Percentiles rank a stretch among this genome's conserved stretches.
These are phyloP conservation scores for Diaporthe citrichinensis DNA, from an alignment of 2,329 filamentous ascomycete genomes.

Conservation along the genomic window DNA sequence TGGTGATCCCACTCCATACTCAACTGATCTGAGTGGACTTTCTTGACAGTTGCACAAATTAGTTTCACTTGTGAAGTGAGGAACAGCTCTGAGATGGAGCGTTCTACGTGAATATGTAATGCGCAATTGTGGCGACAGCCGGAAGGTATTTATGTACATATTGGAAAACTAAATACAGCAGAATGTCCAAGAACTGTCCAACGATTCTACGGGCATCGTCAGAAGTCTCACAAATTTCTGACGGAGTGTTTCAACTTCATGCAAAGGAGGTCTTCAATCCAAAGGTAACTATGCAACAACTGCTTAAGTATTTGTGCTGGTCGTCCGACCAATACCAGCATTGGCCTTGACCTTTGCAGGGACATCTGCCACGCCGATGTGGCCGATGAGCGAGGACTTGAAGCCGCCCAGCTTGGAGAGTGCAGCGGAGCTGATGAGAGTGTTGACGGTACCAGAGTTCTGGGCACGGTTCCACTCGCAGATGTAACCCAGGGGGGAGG, in stretches of 20 bases:
- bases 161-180: not conserved
- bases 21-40: not conserved
- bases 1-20: too few relatives aligned
- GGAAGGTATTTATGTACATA: not conserved
- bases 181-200: not conserved
- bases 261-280: not conserved
- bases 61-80: not conserved
- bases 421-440: conserved; percentile 59
- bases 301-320: conserved; percentile 2
- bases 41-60: not conserved
- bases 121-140: too few relatives aligned
- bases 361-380: conserved; percentile 11
- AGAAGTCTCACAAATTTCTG: too few relatives aligned
- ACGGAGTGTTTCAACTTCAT: not conserved
- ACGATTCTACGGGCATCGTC: accelerated
- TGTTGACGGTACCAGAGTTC: conserved; percentile 55
- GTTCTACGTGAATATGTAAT: not conserved
- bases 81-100: not conserved
- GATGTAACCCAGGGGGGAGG: conserved; percentile 59
- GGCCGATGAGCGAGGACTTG: conserved; percentile 20
- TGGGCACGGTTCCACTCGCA: conserved; percentile 66
- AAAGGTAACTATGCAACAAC: accelerated
- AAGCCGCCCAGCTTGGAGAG: conserved; percentile 58
- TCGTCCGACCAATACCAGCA: conserved; percentile 18
- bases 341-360: conserved; percentile 22